Percentiles rank a stretch among this genome's conserved stretches.
Conservation (phyloP, 1,284 basidiomycete genomes). For the Rhodotorula mucilaginosa region DNA sequence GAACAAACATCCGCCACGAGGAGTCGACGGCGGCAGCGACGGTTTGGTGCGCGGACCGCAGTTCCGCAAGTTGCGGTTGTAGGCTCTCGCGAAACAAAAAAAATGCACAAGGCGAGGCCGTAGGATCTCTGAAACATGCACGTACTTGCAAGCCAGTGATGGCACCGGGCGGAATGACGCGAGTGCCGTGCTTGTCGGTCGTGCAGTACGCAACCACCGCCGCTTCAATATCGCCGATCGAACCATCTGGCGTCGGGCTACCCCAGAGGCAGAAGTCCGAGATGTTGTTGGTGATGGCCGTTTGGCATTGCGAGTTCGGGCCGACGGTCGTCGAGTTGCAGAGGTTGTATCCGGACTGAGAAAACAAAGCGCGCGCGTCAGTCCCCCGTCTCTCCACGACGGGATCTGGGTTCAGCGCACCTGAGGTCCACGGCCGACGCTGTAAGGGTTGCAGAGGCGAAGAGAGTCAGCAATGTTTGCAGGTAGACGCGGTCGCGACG, state of each 20-base stretch:
- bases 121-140: background rate
- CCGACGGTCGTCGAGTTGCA: constrained; percentile 69
- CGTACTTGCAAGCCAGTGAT: constrained; percentile 60
- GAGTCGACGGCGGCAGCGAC: too few relatives aligned
- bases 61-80: too few relatives aligned
- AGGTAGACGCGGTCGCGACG: background rate
- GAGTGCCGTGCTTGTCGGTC: constrained; percentile 63
- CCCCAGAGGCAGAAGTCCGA: constrained; percentile 37
- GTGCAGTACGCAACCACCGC: constrained; percentile 44
- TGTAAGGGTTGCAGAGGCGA: background rate
- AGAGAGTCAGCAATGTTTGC: background rate
- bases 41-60: too few relatives aligned
- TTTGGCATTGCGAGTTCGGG: constrained; percentile 64
- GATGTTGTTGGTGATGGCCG: constrained; percentile 47
- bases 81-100: too few relatives aligned
- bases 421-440: constrained; percentile 6
- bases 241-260: constrained; percentile 16
- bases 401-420: background rate
- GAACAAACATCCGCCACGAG: too few relatives aligned
- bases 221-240: constrained; percentile 41
- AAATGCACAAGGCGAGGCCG: too few relatives aligned
- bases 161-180: constrained; percentile 62
- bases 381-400: too few relatives aligned
- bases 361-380: background rate
- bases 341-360: constrained; percentile 55